Evolutionary conservation across 768 basidiomycete species (phyloP), one percentile per base, ranked within the genome.

Genomic region (Podaxis sp.): DNA sequence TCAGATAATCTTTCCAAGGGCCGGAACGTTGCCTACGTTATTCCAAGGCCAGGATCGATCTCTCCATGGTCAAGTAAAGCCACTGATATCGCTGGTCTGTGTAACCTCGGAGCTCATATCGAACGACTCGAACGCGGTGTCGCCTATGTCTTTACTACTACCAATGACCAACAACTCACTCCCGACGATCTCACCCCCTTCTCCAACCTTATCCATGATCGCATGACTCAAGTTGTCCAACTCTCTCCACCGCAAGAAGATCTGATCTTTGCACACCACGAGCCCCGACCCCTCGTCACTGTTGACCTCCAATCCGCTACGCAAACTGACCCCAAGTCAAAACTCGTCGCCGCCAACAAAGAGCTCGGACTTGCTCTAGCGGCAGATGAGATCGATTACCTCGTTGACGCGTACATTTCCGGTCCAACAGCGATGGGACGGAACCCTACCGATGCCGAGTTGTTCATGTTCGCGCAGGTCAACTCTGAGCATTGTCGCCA

Each of bases 381-480:
- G 0, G 68, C 83, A 0, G 91, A 94, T 59, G 97, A 99, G 73
- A 92, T 98, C 64, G 85, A 89, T 68, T 99, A 98, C 75, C 87
- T 98, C 65, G 83, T 97, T 66, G 82, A 91, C 57, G 94, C 92
- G 11, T 99, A 94, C 74, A 81, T 92, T 27, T 80, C 89, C n/a
- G 89, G 90, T 4, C 62, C 78, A 4, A 71, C 80, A 12, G 82
- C 90, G 1, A 85, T 91, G 73, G 80, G 81, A 53, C 87, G 96
- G 38, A 89, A 94, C 71, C 97, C 96, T 7, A 97, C 93, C 41
- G 97, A 98, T 71, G 96, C 96, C 2, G 97, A 99, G 73, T 81
- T 99, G 7, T 99, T 99, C 84, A 99, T 98, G 97, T 99, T 98
- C 74, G 96, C 97, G 2, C 97, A 99, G 72, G 96, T 99, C 73